Percentiles rank a stretch among this genome's conserved stretches.
phyloP scores from a whole-genome alignment of 306 rosid genomes.

The Luffa acutangula region DNA sequence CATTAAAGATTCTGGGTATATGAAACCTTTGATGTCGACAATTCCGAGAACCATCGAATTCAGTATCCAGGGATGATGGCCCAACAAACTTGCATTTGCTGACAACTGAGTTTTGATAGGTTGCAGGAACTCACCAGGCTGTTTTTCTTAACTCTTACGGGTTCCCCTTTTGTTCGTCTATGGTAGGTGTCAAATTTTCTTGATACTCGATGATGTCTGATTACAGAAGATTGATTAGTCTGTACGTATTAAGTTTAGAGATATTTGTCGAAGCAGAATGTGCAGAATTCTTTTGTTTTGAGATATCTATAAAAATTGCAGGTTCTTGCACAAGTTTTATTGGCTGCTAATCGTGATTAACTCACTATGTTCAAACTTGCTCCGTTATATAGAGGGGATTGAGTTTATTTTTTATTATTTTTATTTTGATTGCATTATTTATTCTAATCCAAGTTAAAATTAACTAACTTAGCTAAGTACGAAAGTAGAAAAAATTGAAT shows the following conservation, averaged over 20 bases:
- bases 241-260: neutral
- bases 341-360: neutral
- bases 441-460: no score
- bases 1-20: neutral
- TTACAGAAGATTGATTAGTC: neutral
- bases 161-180: conserved; percentile 12
- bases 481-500: no score
- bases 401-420: no score
- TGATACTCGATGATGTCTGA: neutral
- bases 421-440: no score
- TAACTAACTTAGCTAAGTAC: no score
- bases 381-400: neutral
- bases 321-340: neutral
- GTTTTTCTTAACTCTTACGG: conserved; percentile 21
- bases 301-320: neutral
- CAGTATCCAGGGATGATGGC: conserved; percentile 16
- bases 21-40: conserved; percentile 13
- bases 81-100: conserved; percentile 25
- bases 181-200: conserved; percentile 22
- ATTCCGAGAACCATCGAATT: conserved; percentile 12
- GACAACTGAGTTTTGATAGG: conserved; percentile 26
- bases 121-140: conserved; percentile 16
- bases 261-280: neutral
- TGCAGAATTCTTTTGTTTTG: conserved; percentile 1
- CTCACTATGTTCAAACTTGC: neutral